Evolutionary conservation across 164 flowering plant genomes (phyloP), one percentile per base, ranked within the genome.

Genomic region (Vitis rotundifolia): DNA sequence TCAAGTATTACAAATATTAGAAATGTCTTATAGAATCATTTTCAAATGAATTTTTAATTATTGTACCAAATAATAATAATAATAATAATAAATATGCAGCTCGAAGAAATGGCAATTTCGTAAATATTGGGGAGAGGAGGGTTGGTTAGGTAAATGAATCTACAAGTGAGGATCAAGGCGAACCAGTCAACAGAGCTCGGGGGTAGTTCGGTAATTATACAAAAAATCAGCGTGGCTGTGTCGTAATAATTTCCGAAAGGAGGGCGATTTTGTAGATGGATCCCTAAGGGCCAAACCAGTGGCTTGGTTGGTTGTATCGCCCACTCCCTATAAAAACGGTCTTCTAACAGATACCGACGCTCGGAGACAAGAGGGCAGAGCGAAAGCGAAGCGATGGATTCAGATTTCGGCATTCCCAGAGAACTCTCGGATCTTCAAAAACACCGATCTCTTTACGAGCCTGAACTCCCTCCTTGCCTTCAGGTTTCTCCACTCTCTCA

Each of bases 381-480:
- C 55, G n/a, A 16, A 48, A 49, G 22, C 29, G 50, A 18, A 19
- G 31, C 18, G 11, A 93, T 94, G 99, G 99, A 94, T 83, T 88
- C 97, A 11, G 98, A 94, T 80, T 94, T 66, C 83, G 99, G 99
- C 69, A 80, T 88, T 64, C 85, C 89, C 52, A 84, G 97, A 77
- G 95, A 94, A 76, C 94, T 94, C 68, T 92, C 99, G 66, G 92
- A 83, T 76, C 93, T 94, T 57, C 99, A 94, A 73, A 87, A 91
- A 66, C 83, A 79, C 18, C 88, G 98, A 55, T 69, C 95, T 69
- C 84, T 74, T 5, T 92, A 94, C 76, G 79, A 86, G 15, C 98
- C 99, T 0, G 85, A 85, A 53, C 83, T 92, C n/a, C 99, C 99
- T 78, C 99, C 99, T 11, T 92, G 99, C 68, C 98, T 92, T 22